phyloP scores from a whole-genome alignment of 2,329 filamentous ascomycete genomes.

The Acrocalymma vagum region DNA sequence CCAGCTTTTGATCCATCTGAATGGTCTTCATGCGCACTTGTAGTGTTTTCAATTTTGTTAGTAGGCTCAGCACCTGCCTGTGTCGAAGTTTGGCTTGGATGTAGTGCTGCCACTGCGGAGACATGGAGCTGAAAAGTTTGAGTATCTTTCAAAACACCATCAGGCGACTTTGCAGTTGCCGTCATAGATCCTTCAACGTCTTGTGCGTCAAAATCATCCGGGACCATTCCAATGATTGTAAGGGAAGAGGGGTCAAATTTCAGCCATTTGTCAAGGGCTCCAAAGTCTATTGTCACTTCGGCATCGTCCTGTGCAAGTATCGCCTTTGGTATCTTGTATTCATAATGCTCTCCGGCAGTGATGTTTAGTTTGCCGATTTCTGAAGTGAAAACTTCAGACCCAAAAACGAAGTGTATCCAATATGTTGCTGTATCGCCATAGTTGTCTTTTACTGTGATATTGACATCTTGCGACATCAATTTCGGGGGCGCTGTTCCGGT shows the following conservation, averaged over 20 bases:
- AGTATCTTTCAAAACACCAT: constrained; percentile 44
- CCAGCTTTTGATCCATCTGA: constrained; percentile 19
- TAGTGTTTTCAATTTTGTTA: background rate
- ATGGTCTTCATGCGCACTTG: constrained; percentile 2
- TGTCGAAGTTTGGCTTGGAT: constrained; percentile 21
- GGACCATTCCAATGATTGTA: constrained; percentile 60
- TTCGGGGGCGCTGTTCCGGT: constrained; percentile 70
- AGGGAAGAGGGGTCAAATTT: constrained; percentile 55
- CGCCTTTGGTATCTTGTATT: constrained; percentile 55
- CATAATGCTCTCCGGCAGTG: constrained; percentile 59
- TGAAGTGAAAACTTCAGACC: constrained; percentile 52
- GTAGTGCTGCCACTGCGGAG: constrained; percentile 11
- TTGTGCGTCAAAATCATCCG: constrained; percentile 48
- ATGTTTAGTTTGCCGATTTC: constrained; percentile 57
- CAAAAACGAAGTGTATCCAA: constrained; percentile 58
- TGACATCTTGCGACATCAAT: constrained; percentile 69
- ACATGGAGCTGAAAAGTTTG: constrained; percentile 55
- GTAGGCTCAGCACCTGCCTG: background rate
- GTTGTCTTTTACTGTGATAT: constrained; percentile 66
- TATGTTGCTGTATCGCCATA: constrained; percentile 67
- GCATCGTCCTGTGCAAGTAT: constrained; percentile 52
- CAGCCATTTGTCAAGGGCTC: constrained; percentile 57
- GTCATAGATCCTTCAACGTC: constrained; percentile 54
- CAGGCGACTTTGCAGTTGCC: constrained; percentile 46
- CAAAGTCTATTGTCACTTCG: constrained; percentile 54